Evolutionary conservation across 164 flowering plant species (phyloP), one percentile per base, ranked within the genome.

Genomic region (Vitis cinerea): DNA sequence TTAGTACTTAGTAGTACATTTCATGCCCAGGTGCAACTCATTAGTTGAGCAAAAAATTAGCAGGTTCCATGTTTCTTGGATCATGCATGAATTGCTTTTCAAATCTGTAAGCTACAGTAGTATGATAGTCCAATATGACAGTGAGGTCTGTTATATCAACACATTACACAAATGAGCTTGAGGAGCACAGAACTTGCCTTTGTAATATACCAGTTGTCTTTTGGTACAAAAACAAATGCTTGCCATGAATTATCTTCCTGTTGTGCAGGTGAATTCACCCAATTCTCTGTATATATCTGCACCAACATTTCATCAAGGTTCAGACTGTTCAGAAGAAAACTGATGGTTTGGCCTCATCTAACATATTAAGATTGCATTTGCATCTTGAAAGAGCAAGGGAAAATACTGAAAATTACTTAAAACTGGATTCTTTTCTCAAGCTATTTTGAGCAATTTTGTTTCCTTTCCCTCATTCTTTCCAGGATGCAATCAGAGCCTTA

Each of bases 241-340:
- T 94, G 99, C 99, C 99, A 94, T 64, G 97, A 89, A 79, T 92
- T 92, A 84, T 94, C 99, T 84, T 92, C 98, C 69, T 71, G 64
- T 66, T 92, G 97, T 55, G 90, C 97, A 17, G 99, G 99, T 23
- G 94, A 87, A 76, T 94, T 94, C 29, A 94, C 96, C 99, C 99
- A 94, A 71, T 92, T 94, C 56, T 94, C 99, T n/a, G 99, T 94
- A 72, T 94, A 94, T 53, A 94, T 94, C 99, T 94, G 82, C 74
- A 82, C 27, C 37, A 50, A 68, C 63, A 44, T 60, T 16, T 37
- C 54, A 31, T 52, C 6, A 60, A 50, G 15, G 9, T 49, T 55
- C 59, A 23, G 13, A n/a, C 17, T 9, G 5, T 19, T 29, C 44
- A 59, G 31, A 27, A 59, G 27, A 19, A 29, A 37, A 37, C 44